Conservation (phyloP, 2,329 filamentous ascomycete genomes). For the Boeremia lycopersici region DNA sequence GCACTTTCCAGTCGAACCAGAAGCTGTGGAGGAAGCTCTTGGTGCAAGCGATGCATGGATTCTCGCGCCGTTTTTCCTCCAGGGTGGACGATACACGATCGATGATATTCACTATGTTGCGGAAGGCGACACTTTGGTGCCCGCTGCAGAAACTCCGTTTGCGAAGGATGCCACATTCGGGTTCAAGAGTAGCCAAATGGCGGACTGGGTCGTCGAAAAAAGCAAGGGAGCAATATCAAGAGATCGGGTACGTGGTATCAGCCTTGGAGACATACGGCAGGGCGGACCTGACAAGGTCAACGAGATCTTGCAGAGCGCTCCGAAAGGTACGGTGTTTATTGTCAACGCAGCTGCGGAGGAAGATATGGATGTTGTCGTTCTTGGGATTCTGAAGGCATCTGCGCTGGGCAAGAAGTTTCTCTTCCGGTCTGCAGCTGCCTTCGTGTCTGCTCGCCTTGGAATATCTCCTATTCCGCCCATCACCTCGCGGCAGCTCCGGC, state of each 20-base stretch:
- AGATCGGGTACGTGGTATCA: constrained; percentile 53
- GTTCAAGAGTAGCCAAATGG: constrained; percentile 60
- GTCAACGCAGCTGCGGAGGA: constrained; percentile 61
- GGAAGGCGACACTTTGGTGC: constrained; percentile 57
- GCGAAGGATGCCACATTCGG: constrained; percentile 64
- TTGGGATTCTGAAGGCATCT: constrained; percentile 53
- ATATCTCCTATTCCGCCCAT: constrained; percentile 60
- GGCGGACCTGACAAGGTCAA: constrained; percentile 54
- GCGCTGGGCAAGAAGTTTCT: constrained; percentile 52
- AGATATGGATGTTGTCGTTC: constrained; percentile 62
- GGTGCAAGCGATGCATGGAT: constrained; percentile 60
- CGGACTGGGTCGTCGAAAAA: constrained; percentile 63
- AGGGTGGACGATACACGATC: constrained; percentile 64
- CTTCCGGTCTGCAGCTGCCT: constrained; percentile 55
- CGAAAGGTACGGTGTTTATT: constrained; percentile 53
- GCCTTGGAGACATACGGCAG: constrained; percentile 55
- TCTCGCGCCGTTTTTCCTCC: constrained; percentile 64
- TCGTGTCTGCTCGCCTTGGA: constrained; percentile 58
- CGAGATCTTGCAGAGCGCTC: constrained; percentile 47
- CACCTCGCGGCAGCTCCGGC: constrained; percentile 51
- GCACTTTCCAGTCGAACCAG: constrained; percentile 62
- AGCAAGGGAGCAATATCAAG: constrained; percentile 50
- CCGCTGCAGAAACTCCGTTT: constrained; percentile 61
- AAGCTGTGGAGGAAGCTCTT: constrained; percentile 58
- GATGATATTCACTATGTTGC: constrained; percentile 64